Evolutionary conservation across 768 basidiomycete genomes (phyloP).

Genomic region (Daedalea quercina): DNA sequence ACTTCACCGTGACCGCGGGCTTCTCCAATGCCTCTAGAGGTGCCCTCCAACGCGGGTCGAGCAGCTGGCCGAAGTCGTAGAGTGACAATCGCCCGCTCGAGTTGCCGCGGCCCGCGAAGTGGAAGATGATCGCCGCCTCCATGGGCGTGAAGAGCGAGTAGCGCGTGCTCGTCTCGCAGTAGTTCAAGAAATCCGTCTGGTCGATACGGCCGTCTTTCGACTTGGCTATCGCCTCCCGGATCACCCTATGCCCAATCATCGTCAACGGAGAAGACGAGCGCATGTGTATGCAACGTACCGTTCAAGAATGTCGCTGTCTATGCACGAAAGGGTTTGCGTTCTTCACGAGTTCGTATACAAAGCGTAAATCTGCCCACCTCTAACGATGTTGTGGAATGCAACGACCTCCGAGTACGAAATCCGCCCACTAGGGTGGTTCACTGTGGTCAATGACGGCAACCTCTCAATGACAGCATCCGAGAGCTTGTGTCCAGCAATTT

Average conservation of each 20-base stretch:
- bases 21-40: conserved; percentile 44
- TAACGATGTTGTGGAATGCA: conserved; percentile 94
- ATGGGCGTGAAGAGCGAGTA: conserved; percentile 96
- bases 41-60: conserved; percentile 85
- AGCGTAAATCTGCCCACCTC: conserved; percentile 45
- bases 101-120: conserved; percentile 86
- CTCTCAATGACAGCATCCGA: conserved; percentile 90
- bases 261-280: neutral
- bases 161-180: conserved; percentile 79
- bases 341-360: neutral
- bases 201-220: conserved; percentile 95
- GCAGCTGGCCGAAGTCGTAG: conserved; percentile 85
- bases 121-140: conserved; percentile 98
- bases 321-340: neutral
- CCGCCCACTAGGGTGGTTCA: conserved; percentile 79
- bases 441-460: conserved; percentile 79
- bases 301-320: conserved; percentile 97
- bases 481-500: conserved; percentile 95
- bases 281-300: conserved; percentile 36
- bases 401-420: conserved; percentile 96
- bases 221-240: conserved; percentile 84
- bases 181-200: conserved; percentile 90
- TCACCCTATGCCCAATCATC: conserved; percentile 44
- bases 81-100: conserved; percentile 67
- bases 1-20: conserved; percentile 24